These are phyloP conservation scores for Taphrina sp. DNA, from an alignment of 1,139 yeast genomes.

Conservation along the genomic window DNA sequence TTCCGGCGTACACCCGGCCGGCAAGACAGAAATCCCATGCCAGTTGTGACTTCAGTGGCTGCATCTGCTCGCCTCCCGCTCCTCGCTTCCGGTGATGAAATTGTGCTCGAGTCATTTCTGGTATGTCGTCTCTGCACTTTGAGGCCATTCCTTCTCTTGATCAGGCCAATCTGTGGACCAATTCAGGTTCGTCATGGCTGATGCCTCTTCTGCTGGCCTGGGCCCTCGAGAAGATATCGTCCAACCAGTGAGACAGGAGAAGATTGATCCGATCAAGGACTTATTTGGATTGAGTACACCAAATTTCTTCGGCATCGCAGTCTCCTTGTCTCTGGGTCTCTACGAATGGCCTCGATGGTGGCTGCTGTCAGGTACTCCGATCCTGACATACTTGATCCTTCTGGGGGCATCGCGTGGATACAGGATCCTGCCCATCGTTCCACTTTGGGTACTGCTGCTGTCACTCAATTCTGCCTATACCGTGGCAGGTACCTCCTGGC, in stretches of 20 bases:
- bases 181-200: no score
- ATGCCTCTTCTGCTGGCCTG: no score
- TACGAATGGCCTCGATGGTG: constrained; percentile 31
- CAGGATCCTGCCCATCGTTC: constrained; percentile 23
- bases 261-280: constrained; percentile 18
- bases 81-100: no score
- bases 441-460: constrained; percentile 18
- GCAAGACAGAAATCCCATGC: no score
- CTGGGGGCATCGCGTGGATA: constrained; percentile 20
- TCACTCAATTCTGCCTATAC: constrained; percentile 12
- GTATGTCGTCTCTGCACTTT: no score
- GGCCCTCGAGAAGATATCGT: constrained; percentile 3
- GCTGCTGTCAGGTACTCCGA: constrained; percentile 25
- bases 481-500: constrained; percentile 28
- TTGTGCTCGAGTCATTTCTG: no score
- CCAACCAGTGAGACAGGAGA: constrained; percentile 9
- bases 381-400: constrained; percentile 19
- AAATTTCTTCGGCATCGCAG: constrained; percentile 12
- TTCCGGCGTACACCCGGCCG: no score
- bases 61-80: no score
- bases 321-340: constrained; percentile 2
- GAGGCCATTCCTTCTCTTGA: no score
- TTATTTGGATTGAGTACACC: constrained; percentile 19
- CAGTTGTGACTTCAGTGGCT: no score
- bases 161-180: no score